Percentiles rank a stretch among this genome's conserved stretches.
Conservation (phyloP, 202 grass and related monocot genomes). For the Hordeum pubiflorum region DNA sequence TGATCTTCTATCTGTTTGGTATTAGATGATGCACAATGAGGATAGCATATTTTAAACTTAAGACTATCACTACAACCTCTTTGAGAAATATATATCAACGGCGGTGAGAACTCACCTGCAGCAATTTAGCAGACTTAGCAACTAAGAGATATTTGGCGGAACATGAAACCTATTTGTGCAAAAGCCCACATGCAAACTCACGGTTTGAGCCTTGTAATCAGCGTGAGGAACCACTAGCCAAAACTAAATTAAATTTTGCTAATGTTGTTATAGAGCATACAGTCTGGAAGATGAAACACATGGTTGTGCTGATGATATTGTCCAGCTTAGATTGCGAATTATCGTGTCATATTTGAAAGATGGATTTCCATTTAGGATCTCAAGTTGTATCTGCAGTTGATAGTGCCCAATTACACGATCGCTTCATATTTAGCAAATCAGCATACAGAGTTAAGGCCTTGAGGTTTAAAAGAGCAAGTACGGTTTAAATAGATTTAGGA, state of each 20-base stretch:
- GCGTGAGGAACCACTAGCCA: not conserved
- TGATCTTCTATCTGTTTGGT: not conserved
- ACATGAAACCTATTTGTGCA: not conserved
- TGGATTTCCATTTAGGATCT: not conserved
- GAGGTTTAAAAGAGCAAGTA: not conserved
- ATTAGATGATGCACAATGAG: slow-evolving; percentile 12
- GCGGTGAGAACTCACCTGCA: not conserved
- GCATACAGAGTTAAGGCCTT: not conserved
- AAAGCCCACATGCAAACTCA: not conserved
- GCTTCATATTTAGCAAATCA: not conserved
- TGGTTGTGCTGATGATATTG: not conserved
- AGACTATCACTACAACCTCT: not conserved
- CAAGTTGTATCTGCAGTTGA: not conserved
- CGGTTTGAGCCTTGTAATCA: not conserved
- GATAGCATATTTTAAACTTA: not conserved
- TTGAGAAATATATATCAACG: not conserved
- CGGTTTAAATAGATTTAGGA: not conserved
- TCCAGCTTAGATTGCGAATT: not conserved
- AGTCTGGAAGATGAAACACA: not conserved
- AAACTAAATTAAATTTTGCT: not conserved
- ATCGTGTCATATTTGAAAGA: not conserved
- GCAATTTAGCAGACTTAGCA: not conserved
- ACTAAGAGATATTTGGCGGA: too few species aligned
- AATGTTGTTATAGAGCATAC: not conserved
- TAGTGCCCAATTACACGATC: not conserved